Conservation (phyloP, 257 asterid genomes). For the Solanum chaucha region DNA sequence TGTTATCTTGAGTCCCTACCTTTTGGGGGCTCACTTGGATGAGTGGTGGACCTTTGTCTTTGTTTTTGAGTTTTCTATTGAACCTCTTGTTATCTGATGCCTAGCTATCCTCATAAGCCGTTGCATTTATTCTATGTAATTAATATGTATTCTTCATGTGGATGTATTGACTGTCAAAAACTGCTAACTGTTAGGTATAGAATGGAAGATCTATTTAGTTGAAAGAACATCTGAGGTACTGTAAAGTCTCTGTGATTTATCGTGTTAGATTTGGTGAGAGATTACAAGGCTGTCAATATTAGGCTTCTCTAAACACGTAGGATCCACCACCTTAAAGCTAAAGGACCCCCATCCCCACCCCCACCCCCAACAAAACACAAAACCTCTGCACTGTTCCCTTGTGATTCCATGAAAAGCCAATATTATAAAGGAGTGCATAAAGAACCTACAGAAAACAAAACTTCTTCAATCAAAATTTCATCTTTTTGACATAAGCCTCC, state of each 20-base stretch:
- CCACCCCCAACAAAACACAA: neutral
- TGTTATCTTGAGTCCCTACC: neutral
- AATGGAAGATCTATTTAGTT: neutral
- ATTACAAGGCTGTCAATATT: conserved; percentile 3
- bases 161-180: neutral
- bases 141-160: neutral
- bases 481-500: neutral
- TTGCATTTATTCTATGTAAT: neutral
- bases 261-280: neutral
- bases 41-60: conserved; percentile 24
- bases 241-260: neutral
- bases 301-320: conserved; percentile 13
- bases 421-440: neutral
- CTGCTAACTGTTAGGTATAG: neutral
- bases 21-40: conserved; percentile 1
- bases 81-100: conserved; percentile 7
- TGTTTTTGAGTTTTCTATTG: conserved; percentile 28
- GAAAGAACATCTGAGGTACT: neutral
- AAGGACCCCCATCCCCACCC: conserved; percentile 1
- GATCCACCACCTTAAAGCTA: conserved; percentile 11
- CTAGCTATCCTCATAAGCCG: neutral
- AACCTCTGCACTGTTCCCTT: neutral
- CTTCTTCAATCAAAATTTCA: neutral
- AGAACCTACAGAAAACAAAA: neutral
- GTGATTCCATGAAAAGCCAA: neutral